Conservation (phyloP, 1,139 yeast species). For the Yamadazyma buinensis region DNA sequence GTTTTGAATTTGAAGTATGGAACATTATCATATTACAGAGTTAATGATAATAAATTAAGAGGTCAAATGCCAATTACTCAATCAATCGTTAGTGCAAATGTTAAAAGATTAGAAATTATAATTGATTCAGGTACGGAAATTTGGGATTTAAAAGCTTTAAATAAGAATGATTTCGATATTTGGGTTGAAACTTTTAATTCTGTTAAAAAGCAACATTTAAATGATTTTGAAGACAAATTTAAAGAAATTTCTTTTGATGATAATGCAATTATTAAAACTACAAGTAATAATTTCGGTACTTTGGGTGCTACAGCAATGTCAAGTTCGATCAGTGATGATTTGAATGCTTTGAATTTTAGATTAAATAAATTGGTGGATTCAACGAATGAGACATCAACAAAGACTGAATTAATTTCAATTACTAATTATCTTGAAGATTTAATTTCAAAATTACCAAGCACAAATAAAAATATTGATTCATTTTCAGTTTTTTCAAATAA, state of each 20-base stretch:
- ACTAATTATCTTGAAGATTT: conserved; percentile 18
- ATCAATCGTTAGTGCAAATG: conserved; percentile 77
- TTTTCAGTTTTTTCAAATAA: conserved; percentile 27
- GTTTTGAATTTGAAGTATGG: conserved; percentile 79
- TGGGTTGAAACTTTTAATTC: conserved; percentile 81
- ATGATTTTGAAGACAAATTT: conserved; percentile 8
- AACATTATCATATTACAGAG: conserved; percentile 72
- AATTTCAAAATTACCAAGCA: conserved; percentile 13
- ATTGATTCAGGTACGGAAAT: conserved; percentile 95
- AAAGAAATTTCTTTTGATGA: conserved; percentile 12
- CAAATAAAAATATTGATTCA: conserved; percentile 18
- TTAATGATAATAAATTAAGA: conserved; percentile 67
- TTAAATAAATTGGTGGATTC: conserved; percentile 16
- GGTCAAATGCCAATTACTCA: conserved; percentile 90
- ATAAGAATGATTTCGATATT: conserved; percentile 60
- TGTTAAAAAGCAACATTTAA: conserved; percentile 27
- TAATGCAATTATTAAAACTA: background rate
- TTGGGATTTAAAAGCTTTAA: conserved; percentile 79
- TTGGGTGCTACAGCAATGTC: too few relatives aligned
- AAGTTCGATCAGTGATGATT: conserved; percentile 8
- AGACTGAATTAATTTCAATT: conserved; percentile 8
- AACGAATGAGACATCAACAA: conserved; percentile 1
- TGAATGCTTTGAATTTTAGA: conserved; percentile 19
- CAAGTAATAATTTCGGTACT: background rate
- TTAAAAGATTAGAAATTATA: conserved; percentile 63